Conservation (phyloP, 352 stramenopile genomes). For the Pythium periplocum region DNA sequence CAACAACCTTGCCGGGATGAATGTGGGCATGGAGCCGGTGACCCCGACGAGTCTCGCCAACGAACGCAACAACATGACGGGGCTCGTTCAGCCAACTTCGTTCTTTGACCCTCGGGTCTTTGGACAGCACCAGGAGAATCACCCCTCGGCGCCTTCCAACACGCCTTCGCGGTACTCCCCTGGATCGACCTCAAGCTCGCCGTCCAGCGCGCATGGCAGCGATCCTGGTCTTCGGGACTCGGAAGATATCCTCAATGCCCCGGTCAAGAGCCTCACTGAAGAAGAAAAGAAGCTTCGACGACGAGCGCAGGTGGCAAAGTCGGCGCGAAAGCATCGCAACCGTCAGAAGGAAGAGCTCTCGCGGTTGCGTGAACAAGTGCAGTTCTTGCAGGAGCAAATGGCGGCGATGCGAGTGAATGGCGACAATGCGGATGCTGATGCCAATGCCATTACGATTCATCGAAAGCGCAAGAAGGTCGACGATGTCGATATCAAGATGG, state of each 20-base stretch:
- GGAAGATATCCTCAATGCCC: constrained; percentile 75
- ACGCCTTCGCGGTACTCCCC: background rate
- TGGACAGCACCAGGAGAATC: constrained; percentile 16
- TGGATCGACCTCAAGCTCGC: constrained; percentile 22
- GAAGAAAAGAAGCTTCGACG: constrained; percentile 80
- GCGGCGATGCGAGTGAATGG: constrained; percentile 44
- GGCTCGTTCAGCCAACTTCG: constrained; percentile 20
- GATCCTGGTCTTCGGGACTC: constrained; percentile 39
- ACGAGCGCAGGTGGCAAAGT: constrained; percentile 78
- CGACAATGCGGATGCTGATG: constrained; percentile 18
- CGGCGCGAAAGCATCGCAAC: constrained; percentile 76
- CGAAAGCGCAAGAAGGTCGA: constrained; percentile 73
- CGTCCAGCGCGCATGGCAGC: constrained; percentile 35
- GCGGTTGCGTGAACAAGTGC: constrained; percentile 63
- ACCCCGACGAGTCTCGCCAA: background rate
- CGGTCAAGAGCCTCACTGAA: constrained; percentile 76
- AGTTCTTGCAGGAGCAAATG: constrained; percentile 78
- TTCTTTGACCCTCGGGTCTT: constrained; percentile 13
- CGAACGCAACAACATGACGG: constrained; percentile 27
- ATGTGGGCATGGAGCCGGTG: constrained; percentile 11
- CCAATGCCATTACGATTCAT: constrained; percentile 56
- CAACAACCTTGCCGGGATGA: constrained; percentile 1
- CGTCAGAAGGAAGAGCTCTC: constrained; percentile 76
- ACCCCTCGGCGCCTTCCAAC: constrained; percentile 13
- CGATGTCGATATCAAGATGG: constrained; percentile 16